Conservation (phyloP, 2,329 filamentous ascomycete species). For the Cryphonectria radicalis region DNA sequence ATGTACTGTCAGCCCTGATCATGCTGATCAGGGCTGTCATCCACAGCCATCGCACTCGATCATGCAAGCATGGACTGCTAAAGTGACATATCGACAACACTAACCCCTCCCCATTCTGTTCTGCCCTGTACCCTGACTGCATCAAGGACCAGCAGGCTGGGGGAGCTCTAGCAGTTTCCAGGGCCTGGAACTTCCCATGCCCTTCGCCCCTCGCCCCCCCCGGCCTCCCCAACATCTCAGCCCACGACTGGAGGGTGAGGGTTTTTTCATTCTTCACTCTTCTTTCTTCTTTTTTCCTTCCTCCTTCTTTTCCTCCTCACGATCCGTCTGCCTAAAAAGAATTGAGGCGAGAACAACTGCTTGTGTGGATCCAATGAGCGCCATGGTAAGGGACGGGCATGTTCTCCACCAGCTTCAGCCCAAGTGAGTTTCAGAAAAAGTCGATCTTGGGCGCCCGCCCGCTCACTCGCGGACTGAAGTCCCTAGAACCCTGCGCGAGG, state of each 20-base stretch:
- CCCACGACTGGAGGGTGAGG: not conserved
- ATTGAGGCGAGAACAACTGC: not conserved
- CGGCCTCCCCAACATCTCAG: not conserved
- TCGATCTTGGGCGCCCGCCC: slow-evolving; percentile 2
- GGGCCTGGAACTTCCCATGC: not conserved
- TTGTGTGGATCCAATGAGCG: slow-evolving; percentile 11
- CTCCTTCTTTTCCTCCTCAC: not conserved
- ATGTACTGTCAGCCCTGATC: not conserved
- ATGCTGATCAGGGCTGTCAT: not conserved
- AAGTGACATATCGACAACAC: not conserved
- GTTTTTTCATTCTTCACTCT: not conserved
- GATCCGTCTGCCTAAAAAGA: not conserved
- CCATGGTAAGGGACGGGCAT: not conserved
- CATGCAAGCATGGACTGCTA: not conserved
- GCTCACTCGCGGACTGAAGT: not conserved
- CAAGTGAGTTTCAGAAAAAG: slow-evolving; percentile 14
- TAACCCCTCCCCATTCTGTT: not conserved
- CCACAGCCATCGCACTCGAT: not conserved
- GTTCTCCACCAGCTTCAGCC: slow-evolving; percentile 9
- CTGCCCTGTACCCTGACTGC: not conserved
- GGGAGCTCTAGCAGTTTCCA: not conserved
- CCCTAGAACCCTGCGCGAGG: not conserved
- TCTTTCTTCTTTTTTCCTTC: not conserved
- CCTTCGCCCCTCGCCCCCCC: too few species aligned
- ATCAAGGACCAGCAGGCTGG: not conserved